These are phyloP conservation scores for Gremmenia infestans DNA, from an alignment of 2,329 filamentous ascomycete species.

Conservation along the genomic window DNA sequence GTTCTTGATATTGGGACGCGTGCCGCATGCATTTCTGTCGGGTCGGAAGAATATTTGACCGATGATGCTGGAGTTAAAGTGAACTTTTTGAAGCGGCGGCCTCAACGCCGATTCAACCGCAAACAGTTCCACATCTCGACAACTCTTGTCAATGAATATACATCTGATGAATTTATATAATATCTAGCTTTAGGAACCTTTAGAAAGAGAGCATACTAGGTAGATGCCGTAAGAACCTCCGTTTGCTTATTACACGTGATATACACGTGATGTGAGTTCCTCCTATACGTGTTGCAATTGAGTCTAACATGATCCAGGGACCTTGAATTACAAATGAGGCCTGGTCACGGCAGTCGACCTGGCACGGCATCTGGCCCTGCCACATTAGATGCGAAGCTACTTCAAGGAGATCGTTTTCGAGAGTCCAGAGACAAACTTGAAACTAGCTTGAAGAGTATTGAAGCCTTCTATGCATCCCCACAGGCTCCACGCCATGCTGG, in stretches of 20 bases:
- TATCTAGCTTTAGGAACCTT: neutral
- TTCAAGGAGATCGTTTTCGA: constrained; percentile 21
- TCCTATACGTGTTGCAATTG: neutral
- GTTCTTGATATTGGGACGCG: neutral
- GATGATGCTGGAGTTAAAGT: too few species aligned
- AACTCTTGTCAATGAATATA: too few species aligned
- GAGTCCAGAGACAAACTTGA: constrained; percentile 19
- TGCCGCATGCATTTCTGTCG: neutral
- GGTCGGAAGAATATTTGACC: too few species aligned
- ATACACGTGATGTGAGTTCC: constrained; percentile 1
- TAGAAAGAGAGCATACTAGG: neutral
- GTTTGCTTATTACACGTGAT: constrained; percentile 8
- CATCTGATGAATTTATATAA: too few species aligned
- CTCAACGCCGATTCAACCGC: too few species aligned
- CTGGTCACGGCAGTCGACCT: neutral
- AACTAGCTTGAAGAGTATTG: constrained; percentile 17
- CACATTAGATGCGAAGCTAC: constrained; percentile 22
- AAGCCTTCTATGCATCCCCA: constrained; percentile 11
- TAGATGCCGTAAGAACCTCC: neutral
- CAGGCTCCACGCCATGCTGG: constrained; percentile 20
- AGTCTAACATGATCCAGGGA: constrained; percentile 9
- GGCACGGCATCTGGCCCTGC: constrained; percentile 15
- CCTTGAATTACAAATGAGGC: constrained; percentile 16
- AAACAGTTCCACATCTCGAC: too few species aligned
- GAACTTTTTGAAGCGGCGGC: too few species aligned